phyloP scores from a whole-genome alignment of 371 early-diverging fungal species.

The Circinella minor region DNA sequence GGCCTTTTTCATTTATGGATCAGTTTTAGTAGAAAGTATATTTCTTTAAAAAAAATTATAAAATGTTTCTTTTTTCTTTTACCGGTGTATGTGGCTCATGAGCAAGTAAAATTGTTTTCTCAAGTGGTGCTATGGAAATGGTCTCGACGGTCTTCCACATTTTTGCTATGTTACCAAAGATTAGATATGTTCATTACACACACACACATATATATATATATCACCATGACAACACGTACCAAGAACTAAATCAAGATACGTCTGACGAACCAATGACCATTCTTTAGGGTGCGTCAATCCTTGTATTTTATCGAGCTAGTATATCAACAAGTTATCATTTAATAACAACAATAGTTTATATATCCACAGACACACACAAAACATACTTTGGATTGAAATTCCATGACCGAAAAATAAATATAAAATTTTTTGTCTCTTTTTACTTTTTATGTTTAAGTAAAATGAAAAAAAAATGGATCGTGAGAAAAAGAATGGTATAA shows the following conservation, averaged over 20 bases:
- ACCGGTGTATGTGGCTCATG: conserved; percentile 15
- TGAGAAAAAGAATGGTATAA: background rate
- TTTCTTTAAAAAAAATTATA: background rate
- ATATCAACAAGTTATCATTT: background rate
- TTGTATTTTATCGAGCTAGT: conserved; percentile 16
- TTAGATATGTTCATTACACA: no score
- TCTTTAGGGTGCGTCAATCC: conserved; percentile 6
- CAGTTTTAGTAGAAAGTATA: background rate
- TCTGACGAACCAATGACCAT: conserved; percentile 19
- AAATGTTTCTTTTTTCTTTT: background rate
- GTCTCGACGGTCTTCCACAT: conserved; percentile 15
- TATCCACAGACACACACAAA: background rate
- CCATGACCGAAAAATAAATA: background rate
- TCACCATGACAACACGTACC: background rate
- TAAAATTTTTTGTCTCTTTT: background rate
- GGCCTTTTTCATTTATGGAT: background rate
- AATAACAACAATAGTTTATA: no score
- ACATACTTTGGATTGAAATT: background rate
- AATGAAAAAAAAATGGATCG: background rate
- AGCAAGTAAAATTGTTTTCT: conserved; percentile 3
- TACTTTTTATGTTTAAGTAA: background rate
- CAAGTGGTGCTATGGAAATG: background rate
- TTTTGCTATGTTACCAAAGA: conserved; percentile 6
- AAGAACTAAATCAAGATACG: conserved; percentile 16
- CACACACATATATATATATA: no score